A percentile compares a stretch with the other conserved stretches of the same genome.
phyloP scores from a whole-genome alignment of 139 green algal species.

The Diplosphaera chodatii region DNA sequence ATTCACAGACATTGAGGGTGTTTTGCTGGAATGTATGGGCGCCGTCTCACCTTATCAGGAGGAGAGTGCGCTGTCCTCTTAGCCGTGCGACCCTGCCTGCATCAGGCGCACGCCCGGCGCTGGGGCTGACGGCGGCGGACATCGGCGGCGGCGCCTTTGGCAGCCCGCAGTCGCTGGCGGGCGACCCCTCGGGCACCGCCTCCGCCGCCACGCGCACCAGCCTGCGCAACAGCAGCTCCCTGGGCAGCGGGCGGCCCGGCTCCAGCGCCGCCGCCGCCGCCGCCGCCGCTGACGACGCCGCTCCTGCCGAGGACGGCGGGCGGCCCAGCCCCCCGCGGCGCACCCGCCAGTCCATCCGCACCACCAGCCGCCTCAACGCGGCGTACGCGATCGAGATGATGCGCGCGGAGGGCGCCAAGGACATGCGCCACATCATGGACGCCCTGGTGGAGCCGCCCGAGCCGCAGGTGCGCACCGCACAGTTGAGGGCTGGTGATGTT shows the following conservation, averaged over 20 bases:
- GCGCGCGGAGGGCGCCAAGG: neutral
- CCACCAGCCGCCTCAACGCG: neutral
- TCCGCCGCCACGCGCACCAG: neutral
- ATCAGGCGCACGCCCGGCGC: too few species aligned
- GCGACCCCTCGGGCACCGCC: neutral
- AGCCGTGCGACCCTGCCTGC: too few species aligned
- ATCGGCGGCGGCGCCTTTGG: neutral
- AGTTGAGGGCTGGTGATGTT: too few species aligned
- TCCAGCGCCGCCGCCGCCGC: too few species aligned
- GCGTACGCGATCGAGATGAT: slow-evolving; percentile 1
- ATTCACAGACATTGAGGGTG: too few species aligned
- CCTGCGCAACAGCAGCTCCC: neutral
- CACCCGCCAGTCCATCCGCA: neutral
- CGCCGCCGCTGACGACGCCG: too few species aligned
- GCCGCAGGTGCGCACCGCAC: neutral
- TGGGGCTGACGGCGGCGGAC: too few species aligned
- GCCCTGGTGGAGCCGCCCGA: neutral
- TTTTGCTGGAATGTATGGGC: too few species aligned
- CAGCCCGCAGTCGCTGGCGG: neutral
- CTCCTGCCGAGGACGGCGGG: too few species aligned
- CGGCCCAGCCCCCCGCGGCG: too few species aligned
- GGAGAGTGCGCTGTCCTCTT: neutral
- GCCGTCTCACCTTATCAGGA: too few species aligned
- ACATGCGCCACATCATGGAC: neutral
- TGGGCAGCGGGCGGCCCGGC: neutral